phyloP scores from a whole-genome alignment of 345 rosid genomes.

The Chamaenerion angustifolium region DNA sequence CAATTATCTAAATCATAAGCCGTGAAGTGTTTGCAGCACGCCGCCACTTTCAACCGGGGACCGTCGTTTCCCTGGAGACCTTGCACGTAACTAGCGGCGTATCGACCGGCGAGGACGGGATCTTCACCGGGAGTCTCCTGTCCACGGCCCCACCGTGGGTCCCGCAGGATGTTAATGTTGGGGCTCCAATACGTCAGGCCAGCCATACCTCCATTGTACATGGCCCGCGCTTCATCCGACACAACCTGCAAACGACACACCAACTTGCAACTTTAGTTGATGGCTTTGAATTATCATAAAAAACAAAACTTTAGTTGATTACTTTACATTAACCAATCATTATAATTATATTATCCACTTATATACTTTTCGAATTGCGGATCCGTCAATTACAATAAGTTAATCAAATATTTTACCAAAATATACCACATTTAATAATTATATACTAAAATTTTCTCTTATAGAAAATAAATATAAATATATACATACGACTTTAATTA shows the following conservation, averaged over 20 bases:
- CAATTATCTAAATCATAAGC: constrained; percentile 84
- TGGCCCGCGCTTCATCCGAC: constrained; percentile 67
- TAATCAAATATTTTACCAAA: too few relatives aligned
- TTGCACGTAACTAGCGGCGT: constrained; percentile 63
- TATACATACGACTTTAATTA: too few relatives aligned
- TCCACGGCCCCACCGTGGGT: constrained; percentile 89
- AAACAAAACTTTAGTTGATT: too few relatives aligned
- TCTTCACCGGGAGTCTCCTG: constrained; percentile 96
- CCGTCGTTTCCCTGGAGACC: constrained; percentile 60
- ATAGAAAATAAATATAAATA: too few relatives aligned
- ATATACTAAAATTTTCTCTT: too few relatives aligned
- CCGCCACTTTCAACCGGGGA: constrained; percentile 60
- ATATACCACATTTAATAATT: too few relatives aligned
- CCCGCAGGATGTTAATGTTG: constrained; percentile 59
- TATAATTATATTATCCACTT: not conserved
- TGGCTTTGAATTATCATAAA: too few relatives aligned
- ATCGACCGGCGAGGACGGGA: constrained; percentile 53
- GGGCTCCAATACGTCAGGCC: constrained; percentile 85
- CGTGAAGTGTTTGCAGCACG: constrained; percentile 81
- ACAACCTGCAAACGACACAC: constrained; percentile 30
- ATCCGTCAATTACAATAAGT: too few relatives aligned
- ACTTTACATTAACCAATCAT: not conserved
- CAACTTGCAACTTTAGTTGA: too few relatives aligned
- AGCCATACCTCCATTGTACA: constrained; percentile 52
- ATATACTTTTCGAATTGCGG: too few relatives aligned